Base-by-base conservation (phyloP, 768 basidiomycete genomes). In the Tephrocybe sp. region DNA sequence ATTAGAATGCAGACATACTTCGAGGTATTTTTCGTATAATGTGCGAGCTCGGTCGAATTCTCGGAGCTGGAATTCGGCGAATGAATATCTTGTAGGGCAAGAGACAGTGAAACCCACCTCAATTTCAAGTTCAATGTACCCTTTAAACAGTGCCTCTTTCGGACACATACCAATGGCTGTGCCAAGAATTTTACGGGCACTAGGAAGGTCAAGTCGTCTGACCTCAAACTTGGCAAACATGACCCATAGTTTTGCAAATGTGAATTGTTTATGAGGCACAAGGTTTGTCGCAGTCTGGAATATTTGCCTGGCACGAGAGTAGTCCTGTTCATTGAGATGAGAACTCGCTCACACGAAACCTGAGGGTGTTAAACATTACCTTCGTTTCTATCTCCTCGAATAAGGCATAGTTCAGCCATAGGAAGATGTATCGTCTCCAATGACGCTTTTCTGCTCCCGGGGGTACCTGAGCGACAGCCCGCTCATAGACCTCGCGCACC, bases 311-410 rank as follows among this genome's bases (percentile, higher is more conserved):
- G 91, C 78, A 2, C 97, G 87, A 27, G 74, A 74, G 57, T 84
- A 87, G 61, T 99, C 94, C 88, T 95, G 27, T 40, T 3, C 6
- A 30, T 41, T 37, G 13, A 37, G 42, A 8, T 31, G 18, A 33
- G 27, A 8, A 9, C 48, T 41, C 27, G 47, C 5, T 1, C 21
- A 46, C 34, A 13, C 51, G 22, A 22, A 40, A 16, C 33, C 4
- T 21, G 22, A 18, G n/a, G n/a, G n/a, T n/a, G n/a, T n/a, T n/a
- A n/a, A n/a, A n/a, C n/a, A n/a, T 29, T 52, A 89, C 93, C 82
- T 93, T 92, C 1, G 86, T 88, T 53, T 97, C 94, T 31, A 93
- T 86, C 70, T 99, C 97, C 67, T 99, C 97, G 53, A 98, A 98
- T 30, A 97, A 65, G 0, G 97, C 94, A 69, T 99, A 99, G 63